A percentile compares a stretch with the other conserved stretches of the same genome.
phyloP scores from a whole-genome alignment of 345 rosid species.

The Raphanus sativus region DNA sequence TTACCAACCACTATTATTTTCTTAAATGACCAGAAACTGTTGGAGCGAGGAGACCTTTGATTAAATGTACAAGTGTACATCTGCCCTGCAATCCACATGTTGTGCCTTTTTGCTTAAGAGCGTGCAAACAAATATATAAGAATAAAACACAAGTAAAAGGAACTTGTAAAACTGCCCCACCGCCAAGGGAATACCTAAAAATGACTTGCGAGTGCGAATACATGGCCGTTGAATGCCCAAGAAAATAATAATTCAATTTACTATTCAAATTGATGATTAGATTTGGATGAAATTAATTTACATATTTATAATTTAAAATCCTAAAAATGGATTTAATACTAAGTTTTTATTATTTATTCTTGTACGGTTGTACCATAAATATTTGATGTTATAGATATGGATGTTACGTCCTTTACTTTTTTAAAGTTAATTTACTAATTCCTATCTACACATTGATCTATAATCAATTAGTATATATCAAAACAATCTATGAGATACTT shows the following conservation, averaged over 20 bases:
- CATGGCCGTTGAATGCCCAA: neutral
- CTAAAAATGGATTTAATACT: neutral
- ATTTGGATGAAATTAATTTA: neutral
- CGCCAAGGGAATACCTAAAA: too few relatives aligned
- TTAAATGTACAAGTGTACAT: too few relatives aligned
- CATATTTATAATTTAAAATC: neutral
- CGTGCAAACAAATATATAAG: neutral
- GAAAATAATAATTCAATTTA: neutral
- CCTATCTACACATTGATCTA: neutral
- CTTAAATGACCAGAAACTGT: neutral
- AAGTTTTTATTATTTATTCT: too few relatives aligned
- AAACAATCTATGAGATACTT: neutral
- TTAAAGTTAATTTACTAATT: too few relatives aligned
- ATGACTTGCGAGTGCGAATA: neutral
- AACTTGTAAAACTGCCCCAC: neutral
- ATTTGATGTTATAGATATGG: neutral
- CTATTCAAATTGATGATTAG: neutral
- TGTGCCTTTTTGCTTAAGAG: neutral
- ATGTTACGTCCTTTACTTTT: neutral
- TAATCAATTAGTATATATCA: too few relatives aligned
- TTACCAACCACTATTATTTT: neutral
- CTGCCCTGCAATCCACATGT: neutral
- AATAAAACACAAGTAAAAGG: neutral
- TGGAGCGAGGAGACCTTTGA: neutral
- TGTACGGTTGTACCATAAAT: neutral